Percentiles rank a stretch among this genome's conserved stretches.
Evolutionary conservation across 176 grass and related monocot species (phyloP).

Genomic region (Ensete ventricosum): DNA sequence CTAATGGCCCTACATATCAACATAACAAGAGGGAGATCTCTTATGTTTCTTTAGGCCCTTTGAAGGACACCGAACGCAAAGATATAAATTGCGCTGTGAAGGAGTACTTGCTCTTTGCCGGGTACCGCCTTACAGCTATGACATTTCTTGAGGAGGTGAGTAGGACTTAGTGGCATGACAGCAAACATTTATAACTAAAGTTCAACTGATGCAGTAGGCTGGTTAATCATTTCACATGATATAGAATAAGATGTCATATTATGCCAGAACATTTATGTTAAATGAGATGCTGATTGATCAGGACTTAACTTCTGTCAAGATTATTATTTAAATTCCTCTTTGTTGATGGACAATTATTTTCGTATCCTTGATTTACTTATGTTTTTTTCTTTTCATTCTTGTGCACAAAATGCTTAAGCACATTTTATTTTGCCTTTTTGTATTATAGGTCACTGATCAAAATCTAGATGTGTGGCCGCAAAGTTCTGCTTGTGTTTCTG

Average conservation of each 20-base stretch:
- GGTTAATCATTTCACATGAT: background rate
- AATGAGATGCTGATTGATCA: no score
- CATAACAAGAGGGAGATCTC: conserved; percentile 45
- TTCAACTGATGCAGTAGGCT: background rate
- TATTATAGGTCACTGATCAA: conserved; percentile 66
- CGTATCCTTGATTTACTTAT: conserved; percentile 3
- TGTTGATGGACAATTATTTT: background rate
- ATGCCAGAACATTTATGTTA: no score
- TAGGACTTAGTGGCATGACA: background rate
- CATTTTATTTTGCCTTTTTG: conserved; percentile 10
- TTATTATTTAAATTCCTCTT: no score
- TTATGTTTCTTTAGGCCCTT: conserved; percentile 64
- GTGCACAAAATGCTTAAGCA: conserved; percentile 1
- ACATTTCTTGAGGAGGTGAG: conserved; percentile 93
- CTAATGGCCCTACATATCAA: conserved; percentile 41
- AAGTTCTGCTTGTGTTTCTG: conserved; percentile 78
- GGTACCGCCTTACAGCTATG: conserved; percentile 93
- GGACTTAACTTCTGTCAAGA: no score
- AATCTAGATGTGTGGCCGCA: conserved; percentile 84
- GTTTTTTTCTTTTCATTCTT: background rate
- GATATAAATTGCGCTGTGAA: conserved; percentile 90
- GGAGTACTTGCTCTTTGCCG: conserved; percentile 93
- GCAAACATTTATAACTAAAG: background rate
- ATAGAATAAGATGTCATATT: no score
- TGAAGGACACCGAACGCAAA: conserved; percentile 75